Evolutionary conservation across 2,329 filamentous ascomycete genomes (phyloP).

Genomic region (Cladorrhinum sp.): DNA sequence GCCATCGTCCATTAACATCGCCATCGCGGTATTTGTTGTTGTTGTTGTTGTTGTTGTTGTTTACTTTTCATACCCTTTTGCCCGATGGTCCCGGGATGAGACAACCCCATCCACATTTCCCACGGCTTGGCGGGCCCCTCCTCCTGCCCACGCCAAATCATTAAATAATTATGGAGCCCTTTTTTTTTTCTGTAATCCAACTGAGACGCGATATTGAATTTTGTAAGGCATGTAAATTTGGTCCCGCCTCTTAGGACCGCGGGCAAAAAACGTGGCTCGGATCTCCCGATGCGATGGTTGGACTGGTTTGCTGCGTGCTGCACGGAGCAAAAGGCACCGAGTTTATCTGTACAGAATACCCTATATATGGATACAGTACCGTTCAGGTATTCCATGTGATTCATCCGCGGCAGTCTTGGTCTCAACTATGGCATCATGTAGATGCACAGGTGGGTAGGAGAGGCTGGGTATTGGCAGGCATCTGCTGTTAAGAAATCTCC

Average conservation of each 20-base stretch:
- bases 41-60: background rate
- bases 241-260: conserved; percentile 1
- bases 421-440: background rate
- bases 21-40: background rate
- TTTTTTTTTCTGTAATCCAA: conserved; percentile 2
- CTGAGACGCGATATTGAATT: conserved; percentile 16
- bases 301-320: background rate
- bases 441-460: background rate
- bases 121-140: background rate
- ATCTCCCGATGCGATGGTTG: background rate
- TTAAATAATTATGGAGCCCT: background rate
- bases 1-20: too few species aligned
- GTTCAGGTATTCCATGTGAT: background rate
- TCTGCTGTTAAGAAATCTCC: background rate
- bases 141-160: background rate
- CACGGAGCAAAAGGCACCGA: conserved; percentile 1
- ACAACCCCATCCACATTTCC: background rate
- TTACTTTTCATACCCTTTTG: background rate
- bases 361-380: background rate
- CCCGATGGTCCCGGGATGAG: background rate
- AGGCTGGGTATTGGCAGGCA: background rate
- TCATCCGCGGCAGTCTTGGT: background rate
- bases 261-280: background rate
- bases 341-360: background rate
- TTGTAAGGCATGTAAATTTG: background rate